Evolutionary conservation across 2,329 filamentous ascomycete genomes (phyloP).

Genomic region (Fusarium agapanthi): DNA sequence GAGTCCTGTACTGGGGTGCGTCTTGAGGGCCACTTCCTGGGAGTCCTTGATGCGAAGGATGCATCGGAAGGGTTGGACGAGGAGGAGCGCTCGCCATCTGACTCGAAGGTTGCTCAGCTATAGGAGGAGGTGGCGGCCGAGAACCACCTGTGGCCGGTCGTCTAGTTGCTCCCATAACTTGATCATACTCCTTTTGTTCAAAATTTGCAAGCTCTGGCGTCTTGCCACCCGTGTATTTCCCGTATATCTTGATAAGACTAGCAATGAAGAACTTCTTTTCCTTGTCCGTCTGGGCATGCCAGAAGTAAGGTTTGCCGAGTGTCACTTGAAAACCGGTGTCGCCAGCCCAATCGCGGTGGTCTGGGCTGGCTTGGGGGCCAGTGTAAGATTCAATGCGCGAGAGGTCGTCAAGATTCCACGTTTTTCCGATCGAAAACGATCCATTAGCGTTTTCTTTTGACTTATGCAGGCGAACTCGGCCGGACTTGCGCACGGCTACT

Average conservation of each 20-base stretch:
- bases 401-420: conserved; percentile 95
- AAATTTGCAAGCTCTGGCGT: conserved; percentile 84
- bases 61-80: conserved; percentile 29
- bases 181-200: conserved; percentile 78
- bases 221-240: conserved; percentile 92
- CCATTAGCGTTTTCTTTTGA: conserved; percentile 94
- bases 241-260: conserved; percentile 94
- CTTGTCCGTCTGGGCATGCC: conserved; percentile 91
- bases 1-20: conserved; percentile 41
- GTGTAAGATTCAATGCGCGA: conserved; percentile 84
- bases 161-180: conserved; percentile 70
- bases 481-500: conserved; percentile 90
- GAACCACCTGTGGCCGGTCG: conserved; percentile 44
- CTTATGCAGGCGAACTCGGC: conserved; percentile 94
- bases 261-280: conserved; percentile 99
- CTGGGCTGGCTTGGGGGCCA: conserved; percentile 63
- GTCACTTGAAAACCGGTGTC: conserved; percentile 87
- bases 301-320: conserved; percentile 94
- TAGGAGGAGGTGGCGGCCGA: conserved; percentile 40
- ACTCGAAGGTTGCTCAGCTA: conserved; percentile 37
- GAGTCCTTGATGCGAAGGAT: conserved; percentile 22
- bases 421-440: conserved; percentile 96
- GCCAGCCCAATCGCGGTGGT: conserved; percentile 79
- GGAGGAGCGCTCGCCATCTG: conserved; percentile 28
- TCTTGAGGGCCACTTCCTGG: conserved; percentile 36